phyloP scores from a whole-genome alignment of 352 stramenopile genomes.

The Blastocystis sp. region DNA sequence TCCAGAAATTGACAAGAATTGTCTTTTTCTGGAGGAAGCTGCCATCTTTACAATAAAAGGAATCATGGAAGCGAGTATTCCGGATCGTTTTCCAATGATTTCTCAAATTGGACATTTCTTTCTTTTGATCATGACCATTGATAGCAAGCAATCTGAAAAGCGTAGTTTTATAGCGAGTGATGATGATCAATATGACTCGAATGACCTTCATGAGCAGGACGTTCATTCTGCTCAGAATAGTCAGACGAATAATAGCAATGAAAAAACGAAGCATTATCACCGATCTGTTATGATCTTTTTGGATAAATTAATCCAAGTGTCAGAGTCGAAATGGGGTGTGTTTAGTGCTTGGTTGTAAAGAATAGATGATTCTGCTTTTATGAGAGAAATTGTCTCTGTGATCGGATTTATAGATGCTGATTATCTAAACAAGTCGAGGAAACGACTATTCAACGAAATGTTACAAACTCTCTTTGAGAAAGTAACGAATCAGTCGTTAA shows the following conservation, averaged over 20 bases:
- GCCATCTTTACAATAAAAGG: conserved; percentile 25
- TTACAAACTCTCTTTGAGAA: no score
- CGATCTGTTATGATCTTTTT: neutral
- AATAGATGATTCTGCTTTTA: no score
- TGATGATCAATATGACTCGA: neutral
- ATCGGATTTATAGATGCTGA: no score
- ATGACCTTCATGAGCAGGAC: no score
- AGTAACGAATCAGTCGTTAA: no score
- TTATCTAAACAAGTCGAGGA: no score
- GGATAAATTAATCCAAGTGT: neutral
- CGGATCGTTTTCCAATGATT: neutral
- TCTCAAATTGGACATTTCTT: neutral
- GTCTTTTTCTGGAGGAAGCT: neutral
- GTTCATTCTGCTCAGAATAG: no score
- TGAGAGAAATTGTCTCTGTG: no score
- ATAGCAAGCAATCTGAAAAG: conserved; percentile 8
- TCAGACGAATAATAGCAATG: no score
- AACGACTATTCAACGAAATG: no score
- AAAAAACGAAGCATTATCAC: neutral
- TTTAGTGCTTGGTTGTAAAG: no score
- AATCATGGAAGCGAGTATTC: neutral
- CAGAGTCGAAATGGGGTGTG: neutral
- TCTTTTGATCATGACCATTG: conserved; percentile 19
- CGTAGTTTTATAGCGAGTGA: neutral
- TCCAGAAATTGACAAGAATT: conserved; percentile 38